Percentiles rank a stretch among this genome's conserved stretches.
phyloP scores from a whole-genome alignment of 2,329 filamentous ascomycete species.

The Phyllosticta citriasiana region DNA sequence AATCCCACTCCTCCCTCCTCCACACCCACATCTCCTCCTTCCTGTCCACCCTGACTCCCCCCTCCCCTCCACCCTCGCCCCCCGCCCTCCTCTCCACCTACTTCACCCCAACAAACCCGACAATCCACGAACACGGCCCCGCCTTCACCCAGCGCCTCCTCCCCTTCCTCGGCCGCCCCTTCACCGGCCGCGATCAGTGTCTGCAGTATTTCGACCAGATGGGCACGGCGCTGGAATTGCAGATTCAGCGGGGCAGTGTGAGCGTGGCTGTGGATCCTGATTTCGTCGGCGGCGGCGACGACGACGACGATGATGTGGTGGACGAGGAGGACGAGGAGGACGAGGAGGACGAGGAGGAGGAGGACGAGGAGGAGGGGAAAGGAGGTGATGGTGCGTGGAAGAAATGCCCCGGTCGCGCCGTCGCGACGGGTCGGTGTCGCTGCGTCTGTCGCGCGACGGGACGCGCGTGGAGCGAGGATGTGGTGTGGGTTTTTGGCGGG shows the following conservation, averaged over 20 bases:
- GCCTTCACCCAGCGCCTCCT: background rate
- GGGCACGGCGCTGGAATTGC: background rate
- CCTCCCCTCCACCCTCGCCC: background rate
- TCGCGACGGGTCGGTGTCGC: background rate
- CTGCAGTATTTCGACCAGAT: background rate
- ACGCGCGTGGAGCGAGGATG: conserved; percentile 1
- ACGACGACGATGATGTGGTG: background rate
- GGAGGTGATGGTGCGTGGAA: background rate
- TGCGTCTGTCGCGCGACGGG: conserved; percentile 1
- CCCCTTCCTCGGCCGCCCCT: background rate
- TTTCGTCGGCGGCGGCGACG: background rate
- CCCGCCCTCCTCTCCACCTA: background rate
- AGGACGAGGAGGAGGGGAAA: background rate
- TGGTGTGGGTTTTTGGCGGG: conserved; percentile 6
- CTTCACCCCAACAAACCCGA: background rate
- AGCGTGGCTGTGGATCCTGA: background rate
- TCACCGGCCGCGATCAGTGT: background rate
- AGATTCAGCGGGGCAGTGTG: background rate
- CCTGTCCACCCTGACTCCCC: background rate
- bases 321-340: too few species aligned
- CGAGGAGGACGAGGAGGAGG: too few species aligned
- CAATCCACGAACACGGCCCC: conserved; percentile 5
- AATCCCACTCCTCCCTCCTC: background rate
- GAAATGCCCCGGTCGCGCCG: background rate
- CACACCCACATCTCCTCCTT: conserved; percentile 3